phyloP scores from a whole-genome alignment of 1,139 yeast species.

The Kodamaea fungicola region DNA sequence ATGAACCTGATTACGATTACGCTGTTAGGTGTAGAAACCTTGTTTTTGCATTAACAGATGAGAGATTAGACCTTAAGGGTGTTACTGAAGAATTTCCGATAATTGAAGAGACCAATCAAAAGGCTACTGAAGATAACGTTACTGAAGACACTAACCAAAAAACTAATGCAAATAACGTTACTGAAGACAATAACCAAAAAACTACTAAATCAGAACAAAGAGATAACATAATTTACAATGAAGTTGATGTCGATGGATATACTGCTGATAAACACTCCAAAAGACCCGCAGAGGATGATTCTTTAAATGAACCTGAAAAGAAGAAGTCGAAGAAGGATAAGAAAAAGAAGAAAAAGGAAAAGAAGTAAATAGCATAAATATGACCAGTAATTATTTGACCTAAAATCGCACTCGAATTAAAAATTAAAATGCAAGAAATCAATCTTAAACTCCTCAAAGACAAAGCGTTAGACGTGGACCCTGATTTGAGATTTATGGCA shows the following conservation, averaged over 20 bases:
- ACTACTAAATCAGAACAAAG: not conserved
- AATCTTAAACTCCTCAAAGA: slow-evolving; percentile 32
- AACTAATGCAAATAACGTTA: not conserved
- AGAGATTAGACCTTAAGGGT: slow-evolving; percentile 33
- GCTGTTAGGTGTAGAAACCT: slow-evolving; percentile 45
- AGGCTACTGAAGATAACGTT: slow-evolving; percentile 6
- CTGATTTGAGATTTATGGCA: slow-evolving; percentile 86
- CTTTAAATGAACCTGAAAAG: slow-evolving; percentile 8
- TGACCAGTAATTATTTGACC: not conserved
- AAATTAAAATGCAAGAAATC: slow-evolving; percentile 15
- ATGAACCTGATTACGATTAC: slow-evolving; percentile 28
- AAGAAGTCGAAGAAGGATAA: slow-evolving; percentile 9
- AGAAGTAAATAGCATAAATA: slow-evolving; percentile 6
- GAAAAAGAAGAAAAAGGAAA: slow-evolving; percentile 9
- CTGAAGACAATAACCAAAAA: not conserved
- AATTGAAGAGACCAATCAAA: slow-evolving; percentile 7
- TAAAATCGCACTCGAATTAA: slow-evolving; percentile 5
- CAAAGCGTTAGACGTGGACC: slow-evolving; percentile 65
- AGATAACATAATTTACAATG: slow-evolving; percentile 7
- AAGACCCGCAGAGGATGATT: slow-evolving; percentile 3
- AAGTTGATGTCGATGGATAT: slow-evolving; percentile 8
- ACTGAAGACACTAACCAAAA: slow-evolving; percentile 1
- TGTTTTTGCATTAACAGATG: slow-evolving; percentile 34
- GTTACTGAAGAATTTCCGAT: slow-evolving; percentile 16
- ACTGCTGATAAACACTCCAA: slow-evolving; percentile 3